Percentiles rank a stretch among this genome's conserved stretches.
These are phyloP conservation scores for Syncephalastrum racemosum DNA, from an alignment of 371 early-diverging fungal genomes.

Conservation along the genomic window DNA sequence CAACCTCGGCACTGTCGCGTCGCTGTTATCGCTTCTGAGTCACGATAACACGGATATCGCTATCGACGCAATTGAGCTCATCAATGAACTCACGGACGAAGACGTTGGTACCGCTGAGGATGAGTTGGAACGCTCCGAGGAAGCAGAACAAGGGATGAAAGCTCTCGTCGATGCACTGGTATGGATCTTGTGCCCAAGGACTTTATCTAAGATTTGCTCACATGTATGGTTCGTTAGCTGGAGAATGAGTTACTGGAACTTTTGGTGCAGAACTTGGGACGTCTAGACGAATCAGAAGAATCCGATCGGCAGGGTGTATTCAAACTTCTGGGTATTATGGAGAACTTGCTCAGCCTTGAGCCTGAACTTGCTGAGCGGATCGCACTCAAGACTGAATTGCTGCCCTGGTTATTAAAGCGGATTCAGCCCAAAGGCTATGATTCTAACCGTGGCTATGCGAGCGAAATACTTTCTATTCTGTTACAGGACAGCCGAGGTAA, in stretches of 20 bases:
- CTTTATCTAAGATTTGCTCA: not conserved
- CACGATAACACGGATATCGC: slow-evolving; percentile 96
- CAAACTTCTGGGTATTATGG: slow-evolving; percentile 82
- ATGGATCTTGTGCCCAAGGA: slow-evolving; percentile 6
- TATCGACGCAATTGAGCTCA: slow-evolving; percentile 79
- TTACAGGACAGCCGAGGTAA: slow-evolving; percentile 71
- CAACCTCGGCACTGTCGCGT: slow-evolving; percentile 62
- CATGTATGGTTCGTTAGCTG: slow-evolving; percentile 32
- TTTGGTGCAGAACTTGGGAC: slow-evolving; percentile 74
- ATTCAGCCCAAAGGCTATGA: slow-evolving; percentile 62
- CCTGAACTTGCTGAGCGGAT: slow-evolving; percentile 65
- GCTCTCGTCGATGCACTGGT: slow-evolving; percentile 72
- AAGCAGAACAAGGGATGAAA: slow-evolving; percentile 67
- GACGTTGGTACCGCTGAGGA: slow-evolving; percentile 69
- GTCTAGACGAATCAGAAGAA: slow-evolving; percentile 77
- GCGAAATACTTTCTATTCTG: slow-evolving; percentile 84
- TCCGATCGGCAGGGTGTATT: slow-evolving; percentile 88
- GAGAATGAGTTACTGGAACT: slow-evolving; percentile 74
- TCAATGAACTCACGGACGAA: slow-evolving; percentile 91
- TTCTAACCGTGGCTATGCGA: slow-evolving; percentile 83
- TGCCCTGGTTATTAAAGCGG: slow-evolving; percentile 76
- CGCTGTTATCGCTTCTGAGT: slow-evolving; percentile 72
- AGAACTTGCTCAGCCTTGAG: slow-evolving; percentile 80
- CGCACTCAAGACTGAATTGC: slow-evolving; percentile 59
- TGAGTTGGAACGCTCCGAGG: slow-evolving; percentile 63